A percentile compares a stretch with the other conserved stretches of the same genome.
These are phyloP conservation scores for Tilletia indica DNA, from an alignment of 1,284 basidiomycete species.

Conservation along the genomic window DNA sequence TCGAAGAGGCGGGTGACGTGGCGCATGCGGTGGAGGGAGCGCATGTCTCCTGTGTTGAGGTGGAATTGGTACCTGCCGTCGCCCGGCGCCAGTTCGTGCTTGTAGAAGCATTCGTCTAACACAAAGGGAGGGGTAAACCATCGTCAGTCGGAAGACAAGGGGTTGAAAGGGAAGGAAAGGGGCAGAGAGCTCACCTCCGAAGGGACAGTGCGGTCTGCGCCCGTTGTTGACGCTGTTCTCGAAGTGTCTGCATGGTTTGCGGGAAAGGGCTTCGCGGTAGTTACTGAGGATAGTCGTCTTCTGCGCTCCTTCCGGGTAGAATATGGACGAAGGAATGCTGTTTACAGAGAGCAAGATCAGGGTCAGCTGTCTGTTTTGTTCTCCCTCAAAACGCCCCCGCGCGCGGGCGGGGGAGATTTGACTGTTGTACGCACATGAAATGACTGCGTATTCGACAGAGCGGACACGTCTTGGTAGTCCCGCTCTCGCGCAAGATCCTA, in stretches of 20 bases:
- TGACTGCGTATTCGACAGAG: conserved; percentile 8
- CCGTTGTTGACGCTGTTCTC: background rate
- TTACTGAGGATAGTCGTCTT: background rate
- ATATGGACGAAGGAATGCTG: conserved; percentile 7
- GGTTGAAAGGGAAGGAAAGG: too few relatives aligned
- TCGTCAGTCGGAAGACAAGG: background rate
- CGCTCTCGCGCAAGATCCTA: background rate
- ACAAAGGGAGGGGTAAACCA: background rate
- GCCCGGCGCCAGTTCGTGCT: background rate
- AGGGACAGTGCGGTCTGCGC: background rate
- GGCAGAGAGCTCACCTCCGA: background rate
- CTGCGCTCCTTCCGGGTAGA: conserved; percentile 2
- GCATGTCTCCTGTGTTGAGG: background rate
- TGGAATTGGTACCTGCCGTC: background rate
- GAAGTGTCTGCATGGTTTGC: background rate
- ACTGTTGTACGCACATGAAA: background rate
- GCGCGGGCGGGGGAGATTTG: background rate
- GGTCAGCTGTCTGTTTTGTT: too few relatives aligned
- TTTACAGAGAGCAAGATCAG: too few relatives aligned
- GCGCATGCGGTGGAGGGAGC: background rate
- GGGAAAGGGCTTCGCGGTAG: background rate
- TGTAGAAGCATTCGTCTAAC: background rate
- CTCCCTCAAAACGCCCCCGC: too few relatives aligned
- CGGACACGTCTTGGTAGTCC: background rate
- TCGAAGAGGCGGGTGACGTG: background rate